These are phyloP conservation scores for Didymellaceae sp. DNA, from an alignment of 2,329 filamentous ascomycete genomes.

Conservation along the genomic window DNA sequence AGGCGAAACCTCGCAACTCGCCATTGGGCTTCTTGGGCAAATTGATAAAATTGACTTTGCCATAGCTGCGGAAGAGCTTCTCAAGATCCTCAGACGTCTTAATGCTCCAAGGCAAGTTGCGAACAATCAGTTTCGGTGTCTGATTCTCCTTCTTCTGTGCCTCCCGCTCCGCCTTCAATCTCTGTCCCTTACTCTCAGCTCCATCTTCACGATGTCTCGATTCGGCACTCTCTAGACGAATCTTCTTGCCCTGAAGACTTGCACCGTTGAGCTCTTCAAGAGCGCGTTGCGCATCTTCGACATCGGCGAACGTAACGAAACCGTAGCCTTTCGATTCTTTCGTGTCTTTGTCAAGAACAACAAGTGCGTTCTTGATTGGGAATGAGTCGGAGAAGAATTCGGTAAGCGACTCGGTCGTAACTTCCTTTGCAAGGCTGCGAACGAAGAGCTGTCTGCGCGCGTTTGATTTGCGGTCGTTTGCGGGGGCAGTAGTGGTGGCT, in stretches of 20 bases:
- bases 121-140: slow-evolving; percentile 84
- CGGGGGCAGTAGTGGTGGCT: slow-evolving; percentile 17
- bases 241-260: slow-evolving; percentile 77
- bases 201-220: slow-evolving; percentile 72
- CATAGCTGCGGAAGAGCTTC: slow-evolving; percentile 82
- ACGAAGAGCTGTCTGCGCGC: slow-evolving; percentile 74
- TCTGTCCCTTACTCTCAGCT: slow-evolving; percentile 49
- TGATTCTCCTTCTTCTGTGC: slow-evolving; percentile 68
- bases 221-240: slow-evolving; percentile 88
- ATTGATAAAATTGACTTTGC: slow-evolving; percentile 87
- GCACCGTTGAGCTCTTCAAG: slow-evolving; percentile 81
- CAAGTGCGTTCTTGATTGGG: slow-evolving; percentile 94
- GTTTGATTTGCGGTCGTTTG: slow-evolving; percentile 34
- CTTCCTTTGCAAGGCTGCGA: slow-evolving; percentile 77
- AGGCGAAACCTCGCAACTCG: slow-evolving; percentile 84
- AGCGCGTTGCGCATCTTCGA: slow-evolving; percentile 85
- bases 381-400: slow-evolving; percentile 93
- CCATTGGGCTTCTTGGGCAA: slow-evolving; percentile 77
- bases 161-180: slow-evolving; percentile 70
- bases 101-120: slow-evolving; percentile 95
- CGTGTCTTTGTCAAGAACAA: slow-evolving; percentile 83
- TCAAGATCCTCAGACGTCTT: slow-evolving; percentile 83
- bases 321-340: slow-evolving; percentile 91
- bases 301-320: slow-evolving; percentile 95
- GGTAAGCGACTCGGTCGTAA: slow-evolving; percentile 82